Conservation (phyloP, 371 early-diverging fungal species). For the Scutellospora calospora region DNA sequence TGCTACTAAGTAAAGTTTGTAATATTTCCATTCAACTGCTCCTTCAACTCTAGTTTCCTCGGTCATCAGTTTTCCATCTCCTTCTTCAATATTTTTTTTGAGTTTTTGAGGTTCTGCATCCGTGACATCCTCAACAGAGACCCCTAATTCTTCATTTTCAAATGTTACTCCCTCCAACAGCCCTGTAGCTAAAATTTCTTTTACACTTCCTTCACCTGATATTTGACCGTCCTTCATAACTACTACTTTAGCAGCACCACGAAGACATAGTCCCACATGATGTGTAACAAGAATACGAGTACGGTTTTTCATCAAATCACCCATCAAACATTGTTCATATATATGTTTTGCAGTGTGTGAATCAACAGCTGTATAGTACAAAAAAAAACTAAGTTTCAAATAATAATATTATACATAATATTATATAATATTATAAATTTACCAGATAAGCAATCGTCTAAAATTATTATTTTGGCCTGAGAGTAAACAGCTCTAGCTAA, state of each 20-base stretch:
- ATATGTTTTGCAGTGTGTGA: slow-evolving; percentile 91
- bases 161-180: slow-evolving; percentile 52
- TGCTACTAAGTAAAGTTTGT: slow-evolving; percentile 68
- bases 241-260: slow-evolving; percentile 69
- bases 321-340: slow-evolving; percentile 72
- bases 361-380: slow-evolving; percentile 65
- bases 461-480: slow-evolving; percentile 71
- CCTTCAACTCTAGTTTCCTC: slow-evolving; percentile 76
- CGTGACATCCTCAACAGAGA: slow-evolving; percentile 42
- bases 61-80: slow-evolving; percentile 62
- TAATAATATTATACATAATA: background rate
- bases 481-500: slow-evolving; percentile 89
- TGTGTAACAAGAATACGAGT: slow-evolving; percentile 92
- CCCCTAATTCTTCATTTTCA: slow-evolving; percentile 52
- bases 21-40: slow-evolving; percentile 66
- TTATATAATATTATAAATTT: background rate
- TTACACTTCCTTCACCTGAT: slow-evolving; percentile 54
- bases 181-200: slow-evolving; percentile 58
- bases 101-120: background rate
- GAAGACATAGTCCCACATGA: slow-evolving; percentile 80
- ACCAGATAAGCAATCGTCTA: slow-evolving; percentile 84
- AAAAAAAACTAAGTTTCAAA: background rate
- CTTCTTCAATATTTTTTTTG: slow-evolving; percentile 13
- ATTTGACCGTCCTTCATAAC: slow-evolving; percentile 68
- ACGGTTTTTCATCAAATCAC: slow-evolving; percentile 74